phyloP scores from a whole-genome alignment of 768 basidiomycete genomes.

The Podaxis sp. region DNA sequence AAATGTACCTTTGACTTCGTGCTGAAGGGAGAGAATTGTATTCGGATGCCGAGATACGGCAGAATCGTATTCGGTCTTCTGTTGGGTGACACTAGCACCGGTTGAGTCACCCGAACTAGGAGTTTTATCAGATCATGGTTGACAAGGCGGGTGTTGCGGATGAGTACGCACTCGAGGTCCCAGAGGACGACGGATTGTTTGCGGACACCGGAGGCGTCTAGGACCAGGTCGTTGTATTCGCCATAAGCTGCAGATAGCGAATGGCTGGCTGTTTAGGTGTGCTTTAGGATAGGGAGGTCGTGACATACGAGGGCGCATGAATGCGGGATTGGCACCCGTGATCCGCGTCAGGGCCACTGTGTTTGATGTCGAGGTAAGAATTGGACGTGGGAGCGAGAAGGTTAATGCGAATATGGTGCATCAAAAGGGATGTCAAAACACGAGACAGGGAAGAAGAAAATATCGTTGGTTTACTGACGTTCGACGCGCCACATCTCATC shows the following conservation, averaged over 20 bases:
- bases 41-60: neutral
- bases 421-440: neutral
- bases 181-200: conserved; percentile 30
- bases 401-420: neutral
- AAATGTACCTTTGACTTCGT: neutral
- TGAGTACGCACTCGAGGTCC: conserved; percentile 35
- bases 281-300: neutral
- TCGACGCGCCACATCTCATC: conserved; percentile 33
- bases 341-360: conserved; percentile 30
- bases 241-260: conserved; percentile 30
- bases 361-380: too few relatives aligned
- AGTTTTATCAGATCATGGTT: neutral
- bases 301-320: conserved; percentile 34
- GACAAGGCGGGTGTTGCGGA: neutral
- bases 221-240: conserved; percentile 33
- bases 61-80: neutral
- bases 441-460: neutral
- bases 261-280: neutral
- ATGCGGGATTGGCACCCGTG: conserved; percentile 31
- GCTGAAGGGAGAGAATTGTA: neutral
- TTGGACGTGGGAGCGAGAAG: neutral
- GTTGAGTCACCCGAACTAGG: neutral
- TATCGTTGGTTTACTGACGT: conserved; percentile 18
- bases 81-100: neutral
- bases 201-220: conserved; percentile 24